A percentile compares a stretch with the other conserved stretches of the same genome.
These are phyloP conservation scores for Blastomyces silverae DNA, from an alignment of 2,329 filamentous ascomycete species.

Conservation along the genomic window DNA sequence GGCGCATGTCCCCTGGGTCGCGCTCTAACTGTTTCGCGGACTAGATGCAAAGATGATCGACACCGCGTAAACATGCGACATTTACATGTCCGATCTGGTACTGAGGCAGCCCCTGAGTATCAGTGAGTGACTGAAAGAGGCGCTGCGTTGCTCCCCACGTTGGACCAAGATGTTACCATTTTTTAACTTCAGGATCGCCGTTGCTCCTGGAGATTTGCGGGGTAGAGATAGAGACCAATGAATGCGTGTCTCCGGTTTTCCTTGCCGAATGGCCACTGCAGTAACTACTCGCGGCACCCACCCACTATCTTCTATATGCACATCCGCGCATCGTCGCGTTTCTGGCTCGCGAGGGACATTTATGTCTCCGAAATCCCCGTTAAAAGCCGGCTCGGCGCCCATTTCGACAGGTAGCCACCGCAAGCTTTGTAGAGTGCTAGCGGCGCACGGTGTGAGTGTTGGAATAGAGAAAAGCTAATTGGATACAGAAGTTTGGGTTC, in stretches of 20 bases:
- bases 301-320: too few species aligned
- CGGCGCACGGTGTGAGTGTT: background rate
- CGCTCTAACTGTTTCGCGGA: too few species aligned
- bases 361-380: background rate
- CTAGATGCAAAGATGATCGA: too few species aligned
- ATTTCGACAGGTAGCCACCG: background rate
- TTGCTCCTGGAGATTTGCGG: background rate
- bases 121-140: background rate
- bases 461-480: background rate
- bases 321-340: background rate
- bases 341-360: background rate
- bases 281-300: too few species aligned
- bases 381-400: background rate
- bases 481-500: background rate
- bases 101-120: too few species aligned
- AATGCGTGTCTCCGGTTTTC: too few species aligned
- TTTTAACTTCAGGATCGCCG: background rate
- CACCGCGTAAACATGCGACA: too few species aligned
- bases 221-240: too few species aligned
- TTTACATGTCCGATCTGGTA: too few species aligned
- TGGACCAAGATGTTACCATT: background rate
- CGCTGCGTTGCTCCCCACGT: background rate
- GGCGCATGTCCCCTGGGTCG: too few species aligned
- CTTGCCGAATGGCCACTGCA: background rate
- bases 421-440: background rate